Percentiles rank a stretch among this genome's conserved stretches.
Conservation (phyloP, 371 early-diverging fungal species). For the Mucor circinelloides region DNA sequence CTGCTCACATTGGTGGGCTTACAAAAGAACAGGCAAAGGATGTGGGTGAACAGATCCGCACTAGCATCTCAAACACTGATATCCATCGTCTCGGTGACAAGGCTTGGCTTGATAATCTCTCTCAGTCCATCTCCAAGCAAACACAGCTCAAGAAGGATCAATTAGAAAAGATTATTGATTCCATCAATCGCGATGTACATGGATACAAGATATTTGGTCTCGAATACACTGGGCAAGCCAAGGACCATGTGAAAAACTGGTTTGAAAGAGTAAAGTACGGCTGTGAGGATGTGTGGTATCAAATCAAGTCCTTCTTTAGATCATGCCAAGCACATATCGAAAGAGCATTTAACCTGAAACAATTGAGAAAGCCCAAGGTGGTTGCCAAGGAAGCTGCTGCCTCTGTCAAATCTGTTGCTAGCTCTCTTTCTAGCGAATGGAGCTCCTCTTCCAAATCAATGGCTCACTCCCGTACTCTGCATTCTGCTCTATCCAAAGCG, state of each 20-base stretch:
- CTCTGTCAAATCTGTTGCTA: constrained; percentile 19
- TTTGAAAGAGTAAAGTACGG: not conserved
- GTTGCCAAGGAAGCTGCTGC: constrained; percentile 1
- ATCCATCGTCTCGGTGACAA: constrained; percentile 18
- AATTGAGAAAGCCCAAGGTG: not conserved
- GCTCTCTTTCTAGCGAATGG: constrained; percentile 17
- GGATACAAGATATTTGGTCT: constrained; percentile 21
- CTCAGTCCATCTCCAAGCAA: constrained; percentile 6
- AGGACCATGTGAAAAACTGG: constrained; percentile 11
- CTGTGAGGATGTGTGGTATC: constrained; percentile 3
- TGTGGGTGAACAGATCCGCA: constrained; percentile 12
- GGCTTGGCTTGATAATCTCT: constrained; percentile 18
- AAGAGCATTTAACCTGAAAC: not conserved
- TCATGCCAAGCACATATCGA: not conserved
- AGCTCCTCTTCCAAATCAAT: constrained; percentile 12
- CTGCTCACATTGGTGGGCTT: constrained; percentile 2
- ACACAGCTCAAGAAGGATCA: constrained; percentile 21
- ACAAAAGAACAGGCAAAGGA: constrained; percentile 17
- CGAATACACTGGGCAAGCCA: constrained; percentile 18
- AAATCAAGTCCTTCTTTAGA: not conserved
- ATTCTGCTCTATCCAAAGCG: constrained; percentile 6
- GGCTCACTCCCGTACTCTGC: constrained; percentile 10
- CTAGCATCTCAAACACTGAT: constrained; percentile 16
- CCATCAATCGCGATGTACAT: constrained; percentile 16
- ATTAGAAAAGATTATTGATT: constrained; percentile 15